Base-by-base conservation (phyloP, 495 filamentous ascomycete genomes). In the Thozetella sp. region DNA sequence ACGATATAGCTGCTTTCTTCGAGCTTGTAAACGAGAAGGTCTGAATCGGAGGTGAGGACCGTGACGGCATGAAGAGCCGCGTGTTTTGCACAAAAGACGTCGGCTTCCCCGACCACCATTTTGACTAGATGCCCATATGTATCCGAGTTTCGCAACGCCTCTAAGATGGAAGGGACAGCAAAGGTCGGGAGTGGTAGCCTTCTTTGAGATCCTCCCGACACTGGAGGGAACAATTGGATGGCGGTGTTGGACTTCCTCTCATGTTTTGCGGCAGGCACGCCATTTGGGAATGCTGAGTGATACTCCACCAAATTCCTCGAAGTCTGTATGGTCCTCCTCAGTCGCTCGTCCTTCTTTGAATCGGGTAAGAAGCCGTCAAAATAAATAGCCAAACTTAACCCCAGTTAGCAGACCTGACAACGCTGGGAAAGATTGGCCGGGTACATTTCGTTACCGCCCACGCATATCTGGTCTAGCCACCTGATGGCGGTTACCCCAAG, bases 331-430 rank as follows among this genome's bases (percentile, higher is more conserved):
- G 69, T 56, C 22, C 73, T 60, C 22, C 70, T 61, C 46, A 69
- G 59, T 3, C 73, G 61, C n/a, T 73, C 71, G 0, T 54, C 46
- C 17, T 58, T 56, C 46, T 76, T 76, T 13, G 53, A 55, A 15
- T 34, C 20, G 10, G 92, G 92, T 12, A 96, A 76, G 46, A 83
- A 87, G 23, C 91, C 90, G 67, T 96, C 92, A 57, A 96, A 94
- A 68, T 85, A 93, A 54, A 96, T 91, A 43, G 74, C 80, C 20
- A 72, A 70, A 27, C 84, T 86, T 34, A 58, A 27, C 19, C 20
- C 24, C 0, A 17, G 34, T 67, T 17, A 71, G 70, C 46, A 58
- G 26, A 48, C 53, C 22, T 22, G 30, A 2, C 23, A 13, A 12
- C 43, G 20, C 15, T 12, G 13, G 25, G 15, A 30, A 34, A n/a